Evolutionary conservation across 192 early-diverging fungal species (phyloP).

Genomic region (Lunasporangiospora selenospora): DNA sequence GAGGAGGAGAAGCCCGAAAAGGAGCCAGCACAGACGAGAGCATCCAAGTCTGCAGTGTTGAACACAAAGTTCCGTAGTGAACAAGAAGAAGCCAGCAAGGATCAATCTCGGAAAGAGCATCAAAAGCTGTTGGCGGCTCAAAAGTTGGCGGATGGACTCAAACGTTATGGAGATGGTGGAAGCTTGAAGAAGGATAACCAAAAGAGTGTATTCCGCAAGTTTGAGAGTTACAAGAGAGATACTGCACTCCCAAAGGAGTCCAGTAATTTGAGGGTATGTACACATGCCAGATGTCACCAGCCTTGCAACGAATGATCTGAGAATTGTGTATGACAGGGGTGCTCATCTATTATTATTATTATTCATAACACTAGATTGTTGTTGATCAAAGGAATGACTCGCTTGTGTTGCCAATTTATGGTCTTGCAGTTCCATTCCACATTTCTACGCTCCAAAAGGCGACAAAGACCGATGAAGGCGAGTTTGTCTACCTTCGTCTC

Average conservation of each 20-base stretch:
- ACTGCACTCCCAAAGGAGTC: conserved; percentile 83
- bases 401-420: conserved; percentile 94
- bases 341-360: conserved; percentile 1
- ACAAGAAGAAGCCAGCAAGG: conserved; percentile 78
- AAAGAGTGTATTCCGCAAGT: conserved; percentile 81
- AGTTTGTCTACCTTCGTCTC: conserved; percentile 88
- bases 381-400: conserved; percentile 90
- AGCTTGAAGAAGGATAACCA: conserved; percentile 68
- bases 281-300: neutral
- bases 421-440: conserved; percentile 97
- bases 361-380: conserved; percentile 65
- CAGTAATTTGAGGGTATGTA: conserved; percentile 65
- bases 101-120: conserved; percentile 81
- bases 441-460: conserved; percentile 96
- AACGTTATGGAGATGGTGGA: conserved; percentile 73
- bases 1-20: conserved; percentile 42
- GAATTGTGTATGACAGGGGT: neutral
- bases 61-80: conserved; percentile 84
- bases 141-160: conserved; percentile 81
- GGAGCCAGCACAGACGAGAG: conserved; percentile 22
- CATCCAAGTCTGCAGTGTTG: conserved; percentile 71
- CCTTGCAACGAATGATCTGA: neutral
- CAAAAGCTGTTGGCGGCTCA: conserved; percentile 86
- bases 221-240: conserved; percentile 97
- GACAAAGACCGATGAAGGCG: conserved; percentile 93